These are phyloP conservation scores for Phytophthora ohioensis DNA, from an alignment of 352 stramenopile species.

Conservation along the genomic window DNA sequence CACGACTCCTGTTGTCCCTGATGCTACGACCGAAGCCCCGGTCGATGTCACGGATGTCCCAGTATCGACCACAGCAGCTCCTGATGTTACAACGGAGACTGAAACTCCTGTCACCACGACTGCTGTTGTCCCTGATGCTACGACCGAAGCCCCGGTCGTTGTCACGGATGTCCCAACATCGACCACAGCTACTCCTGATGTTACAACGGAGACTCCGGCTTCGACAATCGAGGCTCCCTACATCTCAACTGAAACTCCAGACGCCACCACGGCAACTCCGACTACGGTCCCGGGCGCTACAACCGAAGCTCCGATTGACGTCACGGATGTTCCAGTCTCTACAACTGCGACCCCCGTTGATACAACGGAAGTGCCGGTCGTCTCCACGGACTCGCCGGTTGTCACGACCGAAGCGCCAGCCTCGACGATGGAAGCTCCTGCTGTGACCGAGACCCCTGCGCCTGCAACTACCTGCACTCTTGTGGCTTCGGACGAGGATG, in stretches of 20 bases:
- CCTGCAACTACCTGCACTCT: conserved; percentile 15
- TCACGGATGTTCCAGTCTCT: conserved; percentile 1
- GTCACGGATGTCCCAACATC: neutral
- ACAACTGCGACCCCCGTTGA: neutral
- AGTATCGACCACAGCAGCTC: neutral
- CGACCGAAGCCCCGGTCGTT: neutral
- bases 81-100: neutral
- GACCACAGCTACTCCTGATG: neutral
- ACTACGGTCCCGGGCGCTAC: neutral
- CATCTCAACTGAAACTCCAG: neutral
- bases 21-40: conserved; percentile 10
- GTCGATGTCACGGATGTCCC: neutral
- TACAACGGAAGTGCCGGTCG: conserved; percentile 6
- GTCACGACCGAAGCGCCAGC: neutral
- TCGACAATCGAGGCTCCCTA: neutral
- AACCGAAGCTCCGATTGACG: neutral
- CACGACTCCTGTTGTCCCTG: neutral
- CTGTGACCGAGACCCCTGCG: neutral
- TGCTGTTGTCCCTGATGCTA: neutral
- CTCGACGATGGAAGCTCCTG: conserved; percentile 6
- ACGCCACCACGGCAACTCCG: neutral
- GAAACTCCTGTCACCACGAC: neutral
- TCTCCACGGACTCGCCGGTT: neutral
- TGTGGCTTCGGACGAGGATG: conserved; percentile 34
- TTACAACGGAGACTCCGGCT: neutral